phyloP scores from a whole-genome alignment of 2,329 filamentous ascomycete species.

The Didymella sp. region DNA sequence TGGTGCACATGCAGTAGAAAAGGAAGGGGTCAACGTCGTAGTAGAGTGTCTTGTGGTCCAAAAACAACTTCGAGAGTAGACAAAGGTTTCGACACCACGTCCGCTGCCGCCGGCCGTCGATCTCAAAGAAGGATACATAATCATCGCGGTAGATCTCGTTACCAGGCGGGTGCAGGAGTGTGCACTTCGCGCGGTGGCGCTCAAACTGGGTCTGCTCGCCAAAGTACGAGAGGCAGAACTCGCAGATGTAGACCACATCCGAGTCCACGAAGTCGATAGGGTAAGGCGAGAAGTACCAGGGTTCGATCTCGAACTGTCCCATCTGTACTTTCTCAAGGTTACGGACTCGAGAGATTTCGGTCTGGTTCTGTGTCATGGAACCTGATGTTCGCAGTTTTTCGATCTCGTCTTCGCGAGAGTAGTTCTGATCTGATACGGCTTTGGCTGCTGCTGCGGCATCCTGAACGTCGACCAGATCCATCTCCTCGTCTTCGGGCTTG shows the following conservation, averaged over 20 bases:
- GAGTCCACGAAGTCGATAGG: slow-evolving; percentile 86
- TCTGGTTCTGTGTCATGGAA: slow-evolving; percentile 98
- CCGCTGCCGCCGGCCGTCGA: slow-evolving; percentile 90
- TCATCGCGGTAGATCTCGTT: slow-evolving; percentile 99
- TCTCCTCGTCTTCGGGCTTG: slow-evolving; percentile 59
- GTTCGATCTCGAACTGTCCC: slow-evolving; percentile 88
- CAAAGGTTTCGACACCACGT: slow-evolving; percentile 98
- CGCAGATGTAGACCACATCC: slow-evolving; percentile 94
- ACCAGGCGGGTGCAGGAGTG: slow-evolving; percentile 87
- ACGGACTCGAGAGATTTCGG: slow-evolving; percentile 92
- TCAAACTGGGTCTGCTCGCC: slow-evolving; percentile 81
- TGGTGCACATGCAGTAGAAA: slow-evolving; percentile 96
- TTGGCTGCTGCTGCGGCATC: slow-evolving; percentile 61
- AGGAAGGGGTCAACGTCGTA: slow-evolving; percentile 99
- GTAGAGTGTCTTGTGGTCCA: slow-evolving; percentile 97
- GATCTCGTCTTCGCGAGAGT: slow-evolving; percentile 88
- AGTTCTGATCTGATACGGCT: slow-evolving; percentile 61
- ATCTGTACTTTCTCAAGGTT: slow-evolving; percentile 96
- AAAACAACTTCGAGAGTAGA: slow-evolving; percentile 91
- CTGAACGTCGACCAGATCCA: slow-evolving; percentile 60
- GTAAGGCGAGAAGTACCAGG: slow-evolving; percentile 99
- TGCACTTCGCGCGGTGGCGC: slow-evolving; percentile 88
- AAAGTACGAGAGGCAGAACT: slow-evolving; percentile 94
- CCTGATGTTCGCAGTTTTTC: slow-evolving; percentile 93
- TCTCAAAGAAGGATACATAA: slow-evolving; percentile 94